phyloP scores from a whole-genome alignment of 352 stramenopile species.

The Nothophytophthora sp. region DNA sequence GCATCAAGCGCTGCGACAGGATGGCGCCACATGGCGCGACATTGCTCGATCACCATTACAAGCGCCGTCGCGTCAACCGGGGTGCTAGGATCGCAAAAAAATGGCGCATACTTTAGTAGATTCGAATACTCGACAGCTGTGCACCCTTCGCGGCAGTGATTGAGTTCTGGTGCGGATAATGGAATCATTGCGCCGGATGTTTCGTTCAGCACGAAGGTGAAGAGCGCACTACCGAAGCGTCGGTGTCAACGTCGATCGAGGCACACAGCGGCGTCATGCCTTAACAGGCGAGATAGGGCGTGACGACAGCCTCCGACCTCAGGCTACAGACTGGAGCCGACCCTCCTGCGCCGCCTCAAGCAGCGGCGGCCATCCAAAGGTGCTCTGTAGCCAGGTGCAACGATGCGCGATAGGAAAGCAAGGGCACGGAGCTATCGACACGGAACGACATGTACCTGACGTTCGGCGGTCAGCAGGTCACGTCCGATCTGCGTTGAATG shows the following conservation, averaged over 20 bases:
- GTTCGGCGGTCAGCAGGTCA: constrained; percentile 37
- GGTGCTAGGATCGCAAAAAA: constrained; percentile 56
- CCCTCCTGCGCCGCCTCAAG: constrained; percentile 66
- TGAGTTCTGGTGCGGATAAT: constrained; percentile 53
- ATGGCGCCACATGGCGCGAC: constrained; percentile 43
- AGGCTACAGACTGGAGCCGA: constrained; percentile 53
- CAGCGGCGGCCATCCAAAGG: too few species aligned
- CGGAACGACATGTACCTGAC: background rate
- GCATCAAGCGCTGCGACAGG: constrained; percentile 58
- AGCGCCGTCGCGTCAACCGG: constrained; percentile 51
- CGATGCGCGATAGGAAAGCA: constrained; percentile 3
- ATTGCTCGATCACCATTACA: constrained; percentile 39
- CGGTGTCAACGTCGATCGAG: constrained; percentile 52
- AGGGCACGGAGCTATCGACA: background rate
- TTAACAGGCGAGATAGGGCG: constrained; percentile 31
- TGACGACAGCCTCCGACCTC: constrained; percentile 43
- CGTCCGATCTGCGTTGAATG: constrained; percentile 53
- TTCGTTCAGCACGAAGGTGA: constrained; percentile 56
- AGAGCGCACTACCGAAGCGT: constrained; percentile 49
- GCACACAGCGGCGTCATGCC: constrained; percentile 54
- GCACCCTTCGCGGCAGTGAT: constrained; percentile 26
- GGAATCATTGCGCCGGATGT: constrained; percentile 34
- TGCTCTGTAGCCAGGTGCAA: too few species aligned
- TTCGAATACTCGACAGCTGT: constrained; percentile 57
- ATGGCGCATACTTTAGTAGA: constrained; percentile 21